These are phyloP conservation scores for Fusarium anthophilum DNA, from an alignment of 2,329 filamentous ascomycete genomes.

Conservation along the genomic window DNA sequence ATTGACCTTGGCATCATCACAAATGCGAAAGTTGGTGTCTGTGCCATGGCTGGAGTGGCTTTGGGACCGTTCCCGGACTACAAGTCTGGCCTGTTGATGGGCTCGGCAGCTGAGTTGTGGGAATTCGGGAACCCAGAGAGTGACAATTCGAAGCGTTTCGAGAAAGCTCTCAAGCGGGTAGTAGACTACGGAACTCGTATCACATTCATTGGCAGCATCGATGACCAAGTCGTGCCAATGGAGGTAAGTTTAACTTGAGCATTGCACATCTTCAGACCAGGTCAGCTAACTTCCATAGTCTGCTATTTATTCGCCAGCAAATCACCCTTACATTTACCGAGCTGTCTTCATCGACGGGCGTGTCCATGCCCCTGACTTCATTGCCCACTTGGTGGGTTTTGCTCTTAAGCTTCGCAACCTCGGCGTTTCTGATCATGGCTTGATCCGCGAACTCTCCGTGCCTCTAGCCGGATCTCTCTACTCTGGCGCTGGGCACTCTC, in stretches of 20 bases:
- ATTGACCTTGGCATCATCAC: conserved; percentile 89
- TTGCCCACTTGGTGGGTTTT: conserved; percentile 92
- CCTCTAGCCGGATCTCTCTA: conserved; percentile 93
- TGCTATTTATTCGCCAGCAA: conserved; percentile 84
- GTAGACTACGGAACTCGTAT: conserved; percentile 83
- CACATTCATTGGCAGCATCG: conserved; percentile 91
- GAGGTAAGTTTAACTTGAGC: conserved; percentile 66
- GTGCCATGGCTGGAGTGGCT: conserved; percentile 90
- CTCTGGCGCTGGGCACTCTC: conserved; percentile 89
- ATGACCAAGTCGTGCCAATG: conserved; percentile 94
- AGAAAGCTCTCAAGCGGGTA: conserved; percentile 76
- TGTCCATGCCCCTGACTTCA: conserved; percentile 91
- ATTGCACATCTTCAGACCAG: neutral
- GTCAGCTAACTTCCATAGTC: conserved; percentile 62
- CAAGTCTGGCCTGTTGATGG: conserved; percentile 87
- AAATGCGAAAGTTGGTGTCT: conserved; percentile 81
- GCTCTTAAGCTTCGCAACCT: conserved; percentile 93
- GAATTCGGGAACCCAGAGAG: conserved; percentile 88
- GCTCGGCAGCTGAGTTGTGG: conserved; percentile 92
- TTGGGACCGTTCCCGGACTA: conserved; percentile 93
- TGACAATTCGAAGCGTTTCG: conserved; percentile 83
- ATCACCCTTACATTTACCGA: conserved; percentile 92
- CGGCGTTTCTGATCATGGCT: conserved; percentile 89
- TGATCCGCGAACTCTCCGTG: conserved; percentile 88
- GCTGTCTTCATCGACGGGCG: conserved; percentile 96